A percentile compares a stretch with the other conserved stretches of the same genome.
These are phyloP conservation scores for Buxus sempervirens DNA, from an alignment of 164 flowering plant species.

Conservation along the genomic window DNA sequence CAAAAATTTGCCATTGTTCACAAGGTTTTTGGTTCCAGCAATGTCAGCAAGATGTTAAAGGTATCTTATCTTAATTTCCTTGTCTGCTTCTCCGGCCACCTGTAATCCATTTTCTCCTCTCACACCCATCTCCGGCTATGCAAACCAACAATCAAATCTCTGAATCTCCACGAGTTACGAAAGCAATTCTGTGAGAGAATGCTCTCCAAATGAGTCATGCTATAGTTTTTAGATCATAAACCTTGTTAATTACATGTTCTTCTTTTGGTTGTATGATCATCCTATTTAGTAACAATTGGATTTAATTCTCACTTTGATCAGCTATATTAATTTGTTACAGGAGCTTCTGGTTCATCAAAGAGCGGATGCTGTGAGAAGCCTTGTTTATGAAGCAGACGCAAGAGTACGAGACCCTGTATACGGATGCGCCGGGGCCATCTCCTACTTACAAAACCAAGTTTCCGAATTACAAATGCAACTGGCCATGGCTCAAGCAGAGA, in stretches of 20 bases:
- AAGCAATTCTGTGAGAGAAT: too few relatives aligned
- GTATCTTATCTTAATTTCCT: too few relatives aligned
- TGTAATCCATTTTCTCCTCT: background rate
- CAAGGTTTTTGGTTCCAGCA: constrained; percentile 90
- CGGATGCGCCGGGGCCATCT: constrained; percentile 82
- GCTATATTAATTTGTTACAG: constrained; percentile 20
- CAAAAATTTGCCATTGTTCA: constrained; percentile 83
- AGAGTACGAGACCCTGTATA: constrained; percentile 67
- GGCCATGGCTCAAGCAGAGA: constrained; percentile 76
- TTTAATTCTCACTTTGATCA: too few relatives aligned
- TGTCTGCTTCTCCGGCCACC: constrained; percentile 21
- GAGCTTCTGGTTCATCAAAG: constrained; percentile 60
- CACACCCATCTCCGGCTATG: too few relatives aligned
- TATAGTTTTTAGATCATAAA: too few relatives aligned
- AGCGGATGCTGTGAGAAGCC: constrained; percentile 65
- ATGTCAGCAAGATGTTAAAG: constrained; percentile 92
- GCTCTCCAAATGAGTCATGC: too few relatives aligned
- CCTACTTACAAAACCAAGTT: constrained; percentile 65
- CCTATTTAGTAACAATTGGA: too few relatives aligned
- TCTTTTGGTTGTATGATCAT: too few relatives aligned
- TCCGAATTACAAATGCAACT: constrained; percentile 75
- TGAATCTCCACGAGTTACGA: too few relatives aligned
- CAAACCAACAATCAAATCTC: too few relatives aligned
- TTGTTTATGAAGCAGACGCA: constrained; percentile 70
- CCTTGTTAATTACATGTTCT: too few relatives aligned